Conservation (phyloP, 148 eudicot species). For the Silene uniflora region DNA sequence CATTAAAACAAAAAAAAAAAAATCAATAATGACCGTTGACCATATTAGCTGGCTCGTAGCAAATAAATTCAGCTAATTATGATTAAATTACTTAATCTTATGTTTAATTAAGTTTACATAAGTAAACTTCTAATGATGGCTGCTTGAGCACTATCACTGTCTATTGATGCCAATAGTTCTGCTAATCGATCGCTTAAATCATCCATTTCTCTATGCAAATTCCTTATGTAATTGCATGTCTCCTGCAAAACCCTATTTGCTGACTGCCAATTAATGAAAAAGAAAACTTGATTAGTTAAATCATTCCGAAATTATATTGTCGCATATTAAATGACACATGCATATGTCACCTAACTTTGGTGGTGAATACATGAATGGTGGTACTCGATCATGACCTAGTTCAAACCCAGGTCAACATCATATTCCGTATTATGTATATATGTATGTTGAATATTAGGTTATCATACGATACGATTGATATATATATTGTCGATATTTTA, state of each 20-base stretch:
- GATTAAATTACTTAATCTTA: constrained; percentile 2
- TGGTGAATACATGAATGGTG: too few species aligned
- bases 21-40: constrained; percentile 7
- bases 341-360: too few species aligned
- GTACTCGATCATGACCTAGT: too few species aligned
- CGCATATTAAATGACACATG: too few species aligned
- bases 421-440: too few species aligned
- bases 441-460: too few species aligned
- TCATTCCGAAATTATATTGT: too few species aligned
- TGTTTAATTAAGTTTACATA: constrained; percentile 34
- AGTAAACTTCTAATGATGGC: constrained; percentile 80
- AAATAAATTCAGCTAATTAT: neutral
- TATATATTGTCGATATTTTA: too few species aligned
- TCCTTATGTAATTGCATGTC: constrained; percentile 89
- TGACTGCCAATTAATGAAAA: constrained; percentile 39
- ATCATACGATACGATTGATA: too few species aligned
- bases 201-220: constrained; percentile 77
- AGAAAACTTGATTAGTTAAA: too few species aligned
- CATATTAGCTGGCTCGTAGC: neutral
- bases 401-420: too few species aligned
- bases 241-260: constrained; percentile 80
- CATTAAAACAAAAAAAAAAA: neutral
- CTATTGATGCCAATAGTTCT: constrained; percentile 69
- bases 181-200: constrained; percentile 75
- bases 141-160: constrained; percentile 83